Percentiles rank a stretch among this genome's conserved stretches.
Conservation (phyloP, 352 stramenopile genomes). For the Pythium sukuiense region DNA sequence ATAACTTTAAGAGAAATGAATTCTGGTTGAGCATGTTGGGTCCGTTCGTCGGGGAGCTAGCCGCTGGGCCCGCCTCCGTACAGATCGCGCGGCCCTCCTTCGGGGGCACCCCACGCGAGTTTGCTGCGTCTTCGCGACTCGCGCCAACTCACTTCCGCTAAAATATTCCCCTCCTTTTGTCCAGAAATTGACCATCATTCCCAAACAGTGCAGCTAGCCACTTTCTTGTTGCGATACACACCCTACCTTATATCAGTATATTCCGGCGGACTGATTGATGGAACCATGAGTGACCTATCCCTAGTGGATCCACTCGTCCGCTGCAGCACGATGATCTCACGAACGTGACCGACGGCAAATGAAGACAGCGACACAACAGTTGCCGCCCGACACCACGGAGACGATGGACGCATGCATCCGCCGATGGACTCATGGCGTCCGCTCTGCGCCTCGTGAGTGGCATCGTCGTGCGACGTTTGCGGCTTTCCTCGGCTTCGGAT, state of each 20-base stretch:
- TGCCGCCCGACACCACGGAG: neutral
- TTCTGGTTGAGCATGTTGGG: no score
- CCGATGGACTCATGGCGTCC: neutral
- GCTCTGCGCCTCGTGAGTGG: conserved; percentile 6
- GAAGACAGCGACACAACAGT: neutral
- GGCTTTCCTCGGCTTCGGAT: conserved; percentile 56
- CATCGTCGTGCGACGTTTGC: conserved; percentile 34
- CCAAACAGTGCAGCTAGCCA: no score
- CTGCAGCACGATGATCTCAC: neutral
- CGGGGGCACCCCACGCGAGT: no score
- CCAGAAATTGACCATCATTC: no score
- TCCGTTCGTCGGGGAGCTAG: no score
- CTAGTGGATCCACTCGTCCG: conserved; percentile 5
- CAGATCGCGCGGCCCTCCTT: no score
- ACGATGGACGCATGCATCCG: neutral
- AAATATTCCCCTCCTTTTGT: no score
- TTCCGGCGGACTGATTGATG: neutral
- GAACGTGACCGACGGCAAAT: neutral
- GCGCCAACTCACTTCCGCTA: no score
- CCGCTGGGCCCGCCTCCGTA: no score
- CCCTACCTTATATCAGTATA: conserved; percentile 13
- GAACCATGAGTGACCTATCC: neutral
- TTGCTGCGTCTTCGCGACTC: no score
- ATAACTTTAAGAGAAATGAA: no score
- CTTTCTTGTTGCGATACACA: neutral